Evolutionary conservation across 805 yeast species (phyloP), one percentile per base, ranked within the genome.

Genomic region (Lachancea cidri): DNA sequence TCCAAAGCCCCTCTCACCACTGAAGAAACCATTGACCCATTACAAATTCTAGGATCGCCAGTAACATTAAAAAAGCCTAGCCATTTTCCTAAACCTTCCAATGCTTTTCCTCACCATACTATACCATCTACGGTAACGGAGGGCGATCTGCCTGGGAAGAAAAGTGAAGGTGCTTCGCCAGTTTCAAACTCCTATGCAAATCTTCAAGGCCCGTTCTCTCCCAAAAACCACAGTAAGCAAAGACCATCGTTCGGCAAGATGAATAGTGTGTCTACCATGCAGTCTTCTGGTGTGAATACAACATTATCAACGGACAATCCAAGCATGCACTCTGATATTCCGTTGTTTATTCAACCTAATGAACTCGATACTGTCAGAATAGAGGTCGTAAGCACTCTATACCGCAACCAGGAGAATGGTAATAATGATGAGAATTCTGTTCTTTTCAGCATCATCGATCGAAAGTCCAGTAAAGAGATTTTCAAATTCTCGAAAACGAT

Each of bases 401-500:
- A 62, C 20, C 46, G 52, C 14, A 63, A 65, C 3, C 56, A 59
- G n/a, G 68, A 60, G 30, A 48, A 62, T 7, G 72, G 69, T 30
- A 71, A 71, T 47, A 50, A 67, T 1, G 83, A 77, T 30, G 87
- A 81, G 32, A 80, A 83, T 14, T 64, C 64, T 20, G 70, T 84
- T 17, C 69, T 83, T 1, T 71, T 89, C 40, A 72, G 82, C 14
- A 77, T 84, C 4, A 65, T 73, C 35, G 91, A 84, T 49, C 72
- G 79, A 25, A 77, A 71, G 17, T 64, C 80, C 2, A 67, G 70
- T 30, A 79, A 79, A 45, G 86, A 81, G 51, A 74, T 85, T 68
- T 89, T 95, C 83, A 72, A 79, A 50, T 77, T 86, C 39, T 68
- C 78, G 32, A 87, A 87, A 54, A 61, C 78, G 2, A 73, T 79